Evolutionary conservation across 306 rosid genomes (phyloP), one percentile per base, ranked within the genome.

Genomic region (Gillenia trifoliata): DNA sequence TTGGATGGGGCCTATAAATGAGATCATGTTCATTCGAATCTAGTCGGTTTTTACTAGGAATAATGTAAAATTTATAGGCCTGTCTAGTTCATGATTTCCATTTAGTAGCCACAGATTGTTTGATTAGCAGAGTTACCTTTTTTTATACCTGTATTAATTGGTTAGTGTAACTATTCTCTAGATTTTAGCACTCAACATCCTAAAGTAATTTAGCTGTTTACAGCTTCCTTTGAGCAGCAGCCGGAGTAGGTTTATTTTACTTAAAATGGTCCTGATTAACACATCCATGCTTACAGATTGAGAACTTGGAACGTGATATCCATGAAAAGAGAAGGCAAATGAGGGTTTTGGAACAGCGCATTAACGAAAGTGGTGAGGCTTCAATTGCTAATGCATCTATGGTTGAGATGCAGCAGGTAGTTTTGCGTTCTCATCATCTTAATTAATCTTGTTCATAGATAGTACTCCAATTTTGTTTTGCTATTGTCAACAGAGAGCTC

Each of bases 341-440:
- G 99, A 83, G 86, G 76, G 74, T 79, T 56, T 83, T 95, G 77
- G 99, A 95, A 43, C 97, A 95, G 79, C 87, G 88, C 68, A 84
- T 95, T 83, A 82, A 60, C 20, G 99, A 95, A 85, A 88, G 93
- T 25, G 88, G 91, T 3, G 96, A 92, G 86, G 86, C 96, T 78
- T 86, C 97, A 13, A 77, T 84, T 81, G 79, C 93, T 49, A 90
- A 85, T 77, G 90, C 96, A 72, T 89, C 98, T 7, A 70, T 89
- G 81, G 92, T 90, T 80, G 98, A 95, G 84, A 90, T 92, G 98
- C 99, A 95, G 85, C 98, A 95, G 97, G 99, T 95, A 87, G 67
- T 60, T 62, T 67, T 75, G 34, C 50, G 1, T 60, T 75, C 57
- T 86, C 70, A 40, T 74, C 52, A 67, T 50, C 30, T 16, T 73